These are phyloP conservation scores for Daldinia loculata DNA, from an alignment of 495 filamentous ascomycete species.

Conservation along the genomic window DNA sequence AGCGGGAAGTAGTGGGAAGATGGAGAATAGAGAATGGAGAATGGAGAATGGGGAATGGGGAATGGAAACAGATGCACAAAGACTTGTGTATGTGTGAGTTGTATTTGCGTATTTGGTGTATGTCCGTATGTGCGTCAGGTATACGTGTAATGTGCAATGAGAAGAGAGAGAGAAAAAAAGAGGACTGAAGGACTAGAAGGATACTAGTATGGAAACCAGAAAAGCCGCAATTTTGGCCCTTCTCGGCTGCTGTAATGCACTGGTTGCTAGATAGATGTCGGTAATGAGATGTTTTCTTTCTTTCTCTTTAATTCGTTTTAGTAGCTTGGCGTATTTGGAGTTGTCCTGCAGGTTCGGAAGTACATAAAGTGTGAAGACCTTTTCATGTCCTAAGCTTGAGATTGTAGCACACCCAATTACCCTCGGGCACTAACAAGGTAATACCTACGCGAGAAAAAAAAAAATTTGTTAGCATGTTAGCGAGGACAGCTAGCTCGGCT, in stretches of 20 bases:
- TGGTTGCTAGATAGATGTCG: constrained; percentile 21
- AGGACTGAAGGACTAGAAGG: constrained; percentile 1
- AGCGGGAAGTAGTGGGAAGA: constrained; percentile 13
- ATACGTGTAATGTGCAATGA: constrained; percentile 10
- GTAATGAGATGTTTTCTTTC: constrained; percentile 6
- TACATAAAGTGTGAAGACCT: background rate
- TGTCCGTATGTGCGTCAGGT: constrained; percentile 20
- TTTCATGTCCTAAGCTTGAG: background rate
- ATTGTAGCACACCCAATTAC: constrained; percentile 3
- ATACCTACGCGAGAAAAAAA: background rate
- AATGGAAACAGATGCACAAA: constrained; percentile 28
- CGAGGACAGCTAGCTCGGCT: constrained; percentile 17
- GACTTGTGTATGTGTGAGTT: constrained; percentile 13
- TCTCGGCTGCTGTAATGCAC: constrained; percentile 27
- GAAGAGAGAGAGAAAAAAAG: background rate
- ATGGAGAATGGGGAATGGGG: background rate
- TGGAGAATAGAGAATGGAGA: constrained; percentile 6
- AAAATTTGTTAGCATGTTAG: constrained; percentile 11
- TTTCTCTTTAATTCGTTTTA: background rate
- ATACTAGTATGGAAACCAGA: constrained; percentile 18
- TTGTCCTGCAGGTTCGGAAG: constrained; percentile 6
- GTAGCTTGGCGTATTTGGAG: background rate
- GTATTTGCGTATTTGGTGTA: constrained; percentile 20
- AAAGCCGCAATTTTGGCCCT: constrained; percentile 30
- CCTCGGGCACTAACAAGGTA: constrained; percentile 1